Base-by-base conservation (phyloP, 1,139 yeast genomes). In the Chernovozyma sophiae-reginae region DNA sequence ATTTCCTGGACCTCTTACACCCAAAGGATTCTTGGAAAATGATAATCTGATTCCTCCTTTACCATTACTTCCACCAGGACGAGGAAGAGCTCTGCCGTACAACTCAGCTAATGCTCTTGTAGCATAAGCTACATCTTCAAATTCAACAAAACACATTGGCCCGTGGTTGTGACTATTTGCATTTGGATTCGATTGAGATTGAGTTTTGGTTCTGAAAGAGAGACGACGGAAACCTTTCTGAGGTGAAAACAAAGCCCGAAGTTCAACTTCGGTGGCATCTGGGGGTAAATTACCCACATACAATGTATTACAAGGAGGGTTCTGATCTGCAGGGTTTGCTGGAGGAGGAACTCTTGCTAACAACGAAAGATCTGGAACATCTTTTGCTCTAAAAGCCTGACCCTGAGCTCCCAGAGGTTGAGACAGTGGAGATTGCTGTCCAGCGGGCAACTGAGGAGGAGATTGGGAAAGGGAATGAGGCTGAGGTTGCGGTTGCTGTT, bases 81-180 rank as follows among this genome's bases (percentile, higher is more conserved):
- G 66, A 18, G 89, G 89, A 49, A 84, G 68, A 8, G 86, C 81
- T 47, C 92, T 74, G 13, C 98, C 98, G 56, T 92, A 92, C 38
- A 92, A 67, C 60, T 89, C 96, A 26, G 95, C 96, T 45, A 92
- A 71, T 0, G 97, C 97, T 49, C 89, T 72, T 1, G 97, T 89
- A 3, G 98, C 98, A 59, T 78, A 86, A 2, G 86, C 82, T 35
- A 92, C 96, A 58, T 90, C 97, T 50, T 92, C 97, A 68, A 92
- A 92, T 65, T 92, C 98, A 39, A 92, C 98, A 72, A 92, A 92
- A 62, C 98, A 92, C 97, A 92, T 92, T 37, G 98, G 98, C 2
- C 98, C 98, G 61, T 84, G 94, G 45, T 72, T 71, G 46, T 78
- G 82, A 24, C 74, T 58, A 26, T 57, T 52, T 14, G 58, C 44